Base-by-base conservation (phyloP, 108 stramenopile species). In the Pseudonitzschia multiseries region DNA sequence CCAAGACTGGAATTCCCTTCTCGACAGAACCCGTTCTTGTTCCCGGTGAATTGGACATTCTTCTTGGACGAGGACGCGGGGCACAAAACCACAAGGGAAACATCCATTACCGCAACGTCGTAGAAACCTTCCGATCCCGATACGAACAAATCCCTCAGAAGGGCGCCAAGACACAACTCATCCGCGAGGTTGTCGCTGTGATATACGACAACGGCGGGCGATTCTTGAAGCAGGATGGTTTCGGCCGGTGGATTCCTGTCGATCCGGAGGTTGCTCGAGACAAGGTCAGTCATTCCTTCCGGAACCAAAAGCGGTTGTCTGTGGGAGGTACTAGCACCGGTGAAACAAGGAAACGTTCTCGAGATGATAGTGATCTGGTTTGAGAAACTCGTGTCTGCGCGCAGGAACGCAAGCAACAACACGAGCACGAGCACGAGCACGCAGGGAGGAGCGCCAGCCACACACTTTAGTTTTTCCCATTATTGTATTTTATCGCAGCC, bases 211-310 rank as follows among this genome's bases (percentile, higher is more conserved):
- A 53, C 24, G 68, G 65, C 27, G 82, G 82, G 13, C 56, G 74
- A 27, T 83, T 83, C 59, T 46, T 83, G 24, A 69, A 79, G 41
- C 43, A 76, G 24, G 76, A 77, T 63, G 41, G 33, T 20, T 68
- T 51, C 36, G 70, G 65, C 4, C 57, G 69, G 27, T 79, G 78
- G 78, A 66, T 67, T 29, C 70, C 64, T 10, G 72, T 79, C 8
- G 78, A 79, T 61, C 52, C 72, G 18, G 67, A 79, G 43, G 67
- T 65, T 31, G 78, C 78, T 17, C 66, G 78, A 20, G 51, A 68
- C 40, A 79, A 79, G 68, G 72, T 79, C 8, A 59, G 54, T 52
- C 78, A 79, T 73, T 71, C 72, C 43, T 79, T 79, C 51, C 78
- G 78, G 18, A 79, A 79, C 57, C 65, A 63, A 57, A 67, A 67